phyloP scores from a whole-genome alignment of 2,329 filamentous ascomycete species.

The Ophiocordyceps australis region DNA sequence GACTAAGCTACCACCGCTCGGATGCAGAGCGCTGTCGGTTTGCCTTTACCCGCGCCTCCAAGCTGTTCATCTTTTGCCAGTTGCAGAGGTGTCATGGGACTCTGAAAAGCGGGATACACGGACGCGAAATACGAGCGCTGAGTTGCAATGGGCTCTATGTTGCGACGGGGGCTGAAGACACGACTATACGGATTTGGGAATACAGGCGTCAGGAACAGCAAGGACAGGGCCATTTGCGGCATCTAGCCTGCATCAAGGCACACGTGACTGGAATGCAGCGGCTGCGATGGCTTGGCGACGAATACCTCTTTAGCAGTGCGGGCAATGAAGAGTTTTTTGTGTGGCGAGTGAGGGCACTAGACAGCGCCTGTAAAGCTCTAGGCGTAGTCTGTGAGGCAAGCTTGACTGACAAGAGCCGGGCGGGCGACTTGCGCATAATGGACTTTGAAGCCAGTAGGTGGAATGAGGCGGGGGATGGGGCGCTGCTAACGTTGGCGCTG shows the following conservation, averaged over 20 bases:
- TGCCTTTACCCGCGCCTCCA: slow-evolving; percentile 56
- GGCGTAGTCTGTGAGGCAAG: slow-evolving; percentile 38
- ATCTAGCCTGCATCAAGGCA: slow-evolving; percentile 48
- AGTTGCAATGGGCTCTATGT: slow-evolving; percentile 21
- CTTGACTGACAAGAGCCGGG: slow-evolving; percentile 28
- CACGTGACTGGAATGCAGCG: slow-evolving; percentile 76
- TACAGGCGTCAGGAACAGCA: slow-evolving; percentile 10
- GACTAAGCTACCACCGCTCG: slow-evolving; percentile 15
- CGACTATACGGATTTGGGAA: slow-evolving; percentile 53
- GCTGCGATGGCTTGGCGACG: slow-evolving; percentile 54
- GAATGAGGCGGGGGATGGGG: slow-evolving; percentile 12
- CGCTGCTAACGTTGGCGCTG: slow-evolving; percentile 53
- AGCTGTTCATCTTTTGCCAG: slow-evolving; percentile 28
- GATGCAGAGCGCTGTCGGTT: slow-evolving; percentile 27
- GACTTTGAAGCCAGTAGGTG: slow-evolving; percentile 44
- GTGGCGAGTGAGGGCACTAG: slow-evolving; percentile 48
- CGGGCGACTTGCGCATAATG: slow-evolving; percentile 61
- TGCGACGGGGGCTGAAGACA: slow-evolving; percentile 59
- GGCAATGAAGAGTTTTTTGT: slow-evolving; percentile 81
- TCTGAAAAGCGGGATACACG: slow-evolving; percentile 59
- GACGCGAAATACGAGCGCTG: slow-evolving; percentile 57
- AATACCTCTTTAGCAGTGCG: slow-evolving; percentile 67
- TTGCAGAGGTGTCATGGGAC: slow-evolving; percentile 16
- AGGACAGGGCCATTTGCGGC: slow-evolving; percentile 15
- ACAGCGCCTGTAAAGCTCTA: slow-evolving; percentile 27